These are phyloP conservation scores for Fusarium vanettenii DNA, from an alignment of 2,329 filamentous ascomycete species.

Conservation along the genomic window DNA sequence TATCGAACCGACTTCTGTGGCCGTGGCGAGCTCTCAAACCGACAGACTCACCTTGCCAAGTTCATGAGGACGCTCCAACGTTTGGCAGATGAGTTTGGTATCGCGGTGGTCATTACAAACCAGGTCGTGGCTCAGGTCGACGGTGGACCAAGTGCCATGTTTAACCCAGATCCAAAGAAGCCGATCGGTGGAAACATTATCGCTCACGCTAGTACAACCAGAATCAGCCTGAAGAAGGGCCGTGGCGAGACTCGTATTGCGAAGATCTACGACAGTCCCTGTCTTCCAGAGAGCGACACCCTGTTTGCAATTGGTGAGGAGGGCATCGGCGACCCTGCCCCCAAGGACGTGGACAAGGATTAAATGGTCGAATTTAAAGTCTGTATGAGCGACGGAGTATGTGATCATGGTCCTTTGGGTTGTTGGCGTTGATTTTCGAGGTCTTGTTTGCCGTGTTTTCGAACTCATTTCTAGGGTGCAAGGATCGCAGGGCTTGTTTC, in stretches of 20 bases:
- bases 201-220: slow-evolving; percentile 94
- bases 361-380: slow-evolving; percentile 43
- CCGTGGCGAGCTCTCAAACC: slow-evolving; percentile 94
- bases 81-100: slow-evolving; percentile 86
- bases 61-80: slow-evolving; percentile 88
- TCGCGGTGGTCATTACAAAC: slow-evolving; percentile 98
- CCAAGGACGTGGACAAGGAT: slow-evolving; percentile 94
- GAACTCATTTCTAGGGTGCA: neutral
- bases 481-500: slow-evolving; percentile 8
- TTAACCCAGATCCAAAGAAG: slow-evolving; percentile 99
- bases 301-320: slow-evolving; percentile 97
- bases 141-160: slow-evolving; percentile 96
- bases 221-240: slow-evolving; percentile 95
- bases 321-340: slow-evolving; percentile 93
- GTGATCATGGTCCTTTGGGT: slow-evolving; percentile 36
- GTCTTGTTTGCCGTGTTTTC: slow-evolving; percentile 13
- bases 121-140: slow-evolving; percentile 99
- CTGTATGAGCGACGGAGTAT: slow-evolving; percentile 34
- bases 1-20: slow-evolving; percentile 97
- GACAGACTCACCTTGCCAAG: slow-evolving; percentile 89
- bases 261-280: slow-evolving; percentile 99
- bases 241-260: slow-evolving; percentile 95
- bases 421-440: slow-evolving; percentile 47
- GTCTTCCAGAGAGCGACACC: slow-evolving; percentile 94
- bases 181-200: slow-evolving; percentile 99